Percentiles rank a stretch among this genome's conserved stretches.
phyloP scores from a whole-genome alignment of 1,139 yeast species.

The Arxiozyma heterogenica region DNA sequence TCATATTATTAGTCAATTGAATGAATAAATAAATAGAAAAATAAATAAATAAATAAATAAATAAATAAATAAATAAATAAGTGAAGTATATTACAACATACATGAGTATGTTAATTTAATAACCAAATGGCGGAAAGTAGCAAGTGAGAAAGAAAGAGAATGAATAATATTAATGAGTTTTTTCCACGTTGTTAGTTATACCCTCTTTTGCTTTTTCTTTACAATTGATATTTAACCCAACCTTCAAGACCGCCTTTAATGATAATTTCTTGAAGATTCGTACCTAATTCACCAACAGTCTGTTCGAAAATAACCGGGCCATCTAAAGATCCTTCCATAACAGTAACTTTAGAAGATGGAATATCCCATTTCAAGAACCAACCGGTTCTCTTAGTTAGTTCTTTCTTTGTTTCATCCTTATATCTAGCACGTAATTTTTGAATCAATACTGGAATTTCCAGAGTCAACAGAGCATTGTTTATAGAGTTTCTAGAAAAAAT shows the following conservation, averaged over 20 bases:
- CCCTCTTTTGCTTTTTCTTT: slow-evolving; percentile 8
- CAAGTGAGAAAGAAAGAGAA: too few relatives aligned
- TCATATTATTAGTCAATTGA: background rate
- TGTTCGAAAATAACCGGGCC: slow-evolving; percentile 61
- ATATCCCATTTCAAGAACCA: slow-evolving; percentile 93
- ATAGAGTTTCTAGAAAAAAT: slow-evolving; percentile 89
- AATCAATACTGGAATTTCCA: slow-evolving; percentile 85
- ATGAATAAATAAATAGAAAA: background rate
- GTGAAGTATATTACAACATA: background rate
- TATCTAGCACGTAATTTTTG: slow-evolving; percentile 65
- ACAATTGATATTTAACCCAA: slow-evolving; percentile 81
- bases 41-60: too few relatives aligned
- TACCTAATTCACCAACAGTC: slow-evolving; percentile 91
- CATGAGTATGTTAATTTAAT: background rate
- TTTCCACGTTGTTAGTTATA: background rate
- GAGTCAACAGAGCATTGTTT: slow-evolving; percentile 85
- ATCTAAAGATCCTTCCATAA: slow-evolving; percentile 48
- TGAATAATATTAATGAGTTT: background rate
- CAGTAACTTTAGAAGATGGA: slow-evolving; percentile 68
- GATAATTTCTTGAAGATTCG: slow-evolving; percentile 90
- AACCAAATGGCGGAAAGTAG: background rate
- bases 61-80: too few relatives aligned
- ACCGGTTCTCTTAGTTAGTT: slow-evolving; percentile 88
- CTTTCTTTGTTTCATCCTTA: slow-evolving; percentile 39
- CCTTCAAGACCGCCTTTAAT: slow-evolving; percentile 97